Base-by-base conservation (phyloP, 768 basidiomycete genomes). In the Lactarius sanguifluus region DNA sequence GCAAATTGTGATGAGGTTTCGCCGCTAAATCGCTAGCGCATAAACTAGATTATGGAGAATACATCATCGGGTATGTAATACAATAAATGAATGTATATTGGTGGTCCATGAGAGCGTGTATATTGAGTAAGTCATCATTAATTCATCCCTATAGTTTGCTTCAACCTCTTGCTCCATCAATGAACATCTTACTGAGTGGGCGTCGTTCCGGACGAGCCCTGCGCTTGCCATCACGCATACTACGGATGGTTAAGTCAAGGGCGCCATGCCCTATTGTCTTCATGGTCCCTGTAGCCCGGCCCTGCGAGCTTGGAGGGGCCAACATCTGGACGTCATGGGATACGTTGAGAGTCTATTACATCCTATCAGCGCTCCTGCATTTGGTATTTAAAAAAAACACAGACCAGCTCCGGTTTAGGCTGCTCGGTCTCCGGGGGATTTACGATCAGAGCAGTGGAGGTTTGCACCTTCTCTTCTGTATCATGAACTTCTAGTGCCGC, bases 181-280 rank as follows among this genome's bases (percentile, higher is more conserved):
- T 71, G 72, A 93, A 92, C 34, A 94, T 91, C 81, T 89, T 91
- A 78, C 89, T 91, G 61, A 90, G 74, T 3, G 86, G 88, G 57
- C 87, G 79, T 34, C 79, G 72, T 18, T 60, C 68, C 23, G 80
- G 79, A 56, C 85, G 81, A 32, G 76, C 77, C 67, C 86, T 79
- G 56, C 84, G 80, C 73, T 81, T 85, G 41, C 87, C 93, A 57
- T 83, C 84, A 54, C 85, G 84, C 80, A 94, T 84, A 67, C 88
- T 93, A 20, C 90, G 86, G 47, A 98, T 89, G 2, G 90, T 91
- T 71, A 91, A 85, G 70, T 98, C 94, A 38, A 96, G 77, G 62
- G 90, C 89, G 12, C 94, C 94, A 43, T 88, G 84, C 8, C 88
- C 86, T 67, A 91, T 73, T 2, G 91, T 88, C 40, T 78, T 79